Percentiles rank a stretch among this genome's conserved stretches.
Evolutionary conservation across 2,329 filamentous ascomycete species (phyloP).

Genomic region (Periconia sp.): DNA sequence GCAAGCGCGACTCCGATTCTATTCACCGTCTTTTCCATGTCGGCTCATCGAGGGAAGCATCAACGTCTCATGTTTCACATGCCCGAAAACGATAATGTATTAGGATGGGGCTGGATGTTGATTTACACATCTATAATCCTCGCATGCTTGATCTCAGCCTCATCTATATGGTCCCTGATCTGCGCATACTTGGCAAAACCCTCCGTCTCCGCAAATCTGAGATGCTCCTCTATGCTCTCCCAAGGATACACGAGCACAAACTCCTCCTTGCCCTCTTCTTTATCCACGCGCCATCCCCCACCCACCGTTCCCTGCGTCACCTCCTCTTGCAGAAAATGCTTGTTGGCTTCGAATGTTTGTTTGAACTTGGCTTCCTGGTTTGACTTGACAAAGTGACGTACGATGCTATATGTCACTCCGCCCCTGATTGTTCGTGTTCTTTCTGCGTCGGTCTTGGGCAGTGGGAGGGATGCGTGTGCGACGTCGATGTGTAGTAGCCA

Average conservation of each 20-base stretch:
- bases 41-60: too few species aligned
- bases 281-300: conserved; percentile 51
- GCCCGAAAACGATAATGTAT: too few species aligned
- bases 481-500: conserved; percentile 52
- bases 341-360: conserved; percentile 28
- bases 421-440: too few species aligned
- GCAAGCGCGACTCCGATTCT: too few species aligned
- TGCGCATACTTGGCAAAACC: conserved; percentile 34
- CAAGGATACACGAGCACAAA: conserved; percentile 52
- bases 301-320: conserved; percentile 35
- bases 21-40: too few species aligned
- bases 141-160: conserved; percentile 33
- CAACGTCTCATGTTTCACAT: too few species aligned
- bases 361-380: too few species aligned
- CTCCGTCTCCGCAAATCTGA: conserved; percentile 40
- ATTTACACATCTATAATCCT: conserved; percentile 18
- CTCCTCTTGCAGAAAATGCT: conserved; percentile 30
- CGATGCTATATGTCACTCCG: too few species aligned
- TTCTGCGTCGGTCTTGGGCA: too few species aligned
- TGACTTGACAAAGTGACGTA: too few species aligned
- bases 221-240: conserved; percentile 44
- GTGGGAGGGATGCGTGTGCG: conserved; percentile 36
- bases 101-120: too few species aligned
- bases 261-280: conserved; percentile 44
- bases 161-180: conserved; percentile 22